A percentile compares a stretch with the other conserved stretches of the same genome.
These are phyloP conservation scores for Botrytis elliptica DNA, from an alignment of 2,329 filamentous ascomycete genomes.

Conservation along the genomic window DNA sequence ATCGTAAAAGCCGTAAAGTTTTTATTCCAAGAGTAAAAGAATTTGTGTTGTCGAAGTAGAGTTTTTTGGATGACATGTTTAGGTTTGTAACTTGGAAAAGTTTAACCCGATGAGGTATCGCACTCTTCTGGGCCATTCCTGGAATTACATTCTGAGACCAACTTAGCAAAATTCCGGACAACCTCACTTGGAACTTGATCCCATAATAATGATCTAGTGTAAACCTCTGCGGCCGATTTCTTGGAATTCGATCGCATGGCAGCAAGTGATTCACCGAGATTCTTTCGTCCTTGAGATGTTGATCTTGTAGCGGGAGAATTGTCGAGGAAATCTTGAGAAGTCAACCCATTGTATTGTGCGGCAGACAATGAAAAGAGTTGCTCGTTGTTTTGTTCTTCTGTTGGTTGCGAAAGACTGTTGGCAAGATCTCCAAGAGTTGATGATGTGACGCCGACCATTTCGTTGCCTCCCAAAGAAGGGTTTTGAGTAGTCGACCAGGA, in stretches of 20 bases:
- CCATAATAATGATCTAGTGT: slow-evolving; percentile 89
- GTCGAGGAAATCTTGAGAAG: slow-evolving; percentile 69
- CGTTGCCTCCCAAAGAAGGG: slow-evolving; percentile 44
- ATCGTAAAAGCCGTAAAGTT: slow-evolving; percentile 28
- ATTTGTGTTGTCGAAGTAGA: slow-evolving; percentile 21
- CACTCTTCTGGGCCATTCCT: slow-evolving; percentile 37
- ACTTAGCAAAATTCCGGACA: slow-evolving; percentile 86
- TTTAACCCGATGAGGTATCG: slow-evolving; percentile 24
- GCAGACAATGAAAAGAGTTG: slow-evolving; percentile 84
- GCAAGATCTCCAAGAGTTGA: slow-evolving; percentile 66
- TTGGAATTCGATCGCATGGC: slow-evolving; percentile 72
- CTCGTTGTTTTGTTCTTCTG: slow-evolving; percentile 81
- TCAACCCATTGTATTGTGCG: slow-evolving; percentile 85
- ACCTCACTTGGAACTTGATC: slow-evolving; percentile 91
- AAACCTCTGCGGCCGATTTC: slow-evolving; percentile 79
- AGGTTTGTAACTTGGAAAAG: neutral
- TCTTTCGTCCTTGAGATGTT: slow-evolving; percentile 65
- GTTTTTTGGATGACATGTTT: slow-evolving; percentile 6
- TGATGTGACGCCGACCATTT: slow-evolving; percentile 52
- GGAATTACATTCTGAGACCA: slow-evolving; percentile 73
- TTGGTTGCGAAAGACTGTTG: slow-evolving; percentile 69
- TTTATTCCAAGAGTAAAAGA: slow-evolving; percentile 14
- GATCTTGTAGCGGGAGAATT: slow-evolving; percentile 48
- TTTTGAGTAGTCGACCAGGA: slow-evolving; percentile 46
- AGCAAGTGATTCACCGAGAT: slow-evolving; percentile 76